Evolutionary conservation across 495 filamentous ascomycete species (phyloP).

Genomic region (Daldinia childiae): DNA sequence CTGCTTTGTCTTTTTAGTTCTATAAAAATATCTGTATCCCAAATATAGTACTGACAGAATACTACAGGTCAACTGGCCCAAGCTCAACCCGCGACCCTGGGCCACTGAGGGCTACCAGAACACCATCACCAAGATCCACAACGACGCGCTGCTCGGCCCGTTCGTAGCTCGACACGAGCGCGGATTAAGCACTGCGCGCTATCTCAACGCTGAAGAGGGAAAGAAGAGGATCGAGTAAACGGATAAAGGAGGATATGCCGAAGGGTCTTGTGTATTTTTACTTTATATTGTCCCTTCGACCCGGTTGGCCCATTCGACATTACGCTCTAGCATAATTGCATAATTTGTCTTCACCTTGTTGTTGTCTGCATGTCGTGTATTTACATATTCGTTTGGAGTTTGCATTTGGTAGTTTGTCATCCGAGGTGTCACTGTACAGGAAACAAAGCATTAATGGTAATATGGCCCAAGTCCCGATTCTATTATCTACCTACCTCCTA

Average conservation of each 20-base stretch:
- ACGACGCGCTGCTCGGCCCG: constrained; percentile 78
- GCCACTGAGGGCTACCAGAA: constrained; percentile 91
- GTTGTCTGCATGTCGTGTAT: neutral
- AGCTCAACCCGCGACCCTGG: constrained; percentile 84
- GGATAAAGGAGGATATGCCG: neutral
- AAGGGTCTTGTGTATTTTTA: constrained; percentile 29
- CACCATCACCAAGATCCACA: constrained; percentile 75
- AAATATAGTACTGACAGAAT: constrained; percentile 15
- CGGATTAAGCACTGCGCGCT: constrained; percentile 77
- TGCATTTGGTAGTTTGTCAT: neutral
- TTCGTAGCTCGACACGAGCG: constrained; percentile 78
- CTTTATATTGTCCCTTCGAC: constrained; percentile 16
- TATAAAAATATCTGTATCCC: neutral
- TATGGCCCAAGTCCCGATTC: neutral
- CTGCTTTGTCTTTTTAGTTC: neutral
- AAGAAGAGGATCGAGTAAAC: constrained; percentile 91
- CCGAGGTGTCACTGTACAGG: neutral
- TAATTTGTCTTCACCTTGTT: constrained; percentile 8
- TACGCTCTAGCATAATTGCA: constrained; percentile 18
- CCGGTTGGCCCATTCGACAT: constrained; percentile 5
- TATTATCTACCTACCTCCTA: neutral
- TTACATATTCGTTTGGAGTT: neutral
- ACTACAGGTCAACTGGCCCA: constrained; percentile 92
- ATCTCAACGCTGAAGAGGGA: constrained; percentile 88
- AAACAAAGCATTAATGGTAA: neutral